Base-by-base conservation (phyloP, 2,329 filamentous ascomycete genomes). In the Colletotrichum melonis region DNA sequence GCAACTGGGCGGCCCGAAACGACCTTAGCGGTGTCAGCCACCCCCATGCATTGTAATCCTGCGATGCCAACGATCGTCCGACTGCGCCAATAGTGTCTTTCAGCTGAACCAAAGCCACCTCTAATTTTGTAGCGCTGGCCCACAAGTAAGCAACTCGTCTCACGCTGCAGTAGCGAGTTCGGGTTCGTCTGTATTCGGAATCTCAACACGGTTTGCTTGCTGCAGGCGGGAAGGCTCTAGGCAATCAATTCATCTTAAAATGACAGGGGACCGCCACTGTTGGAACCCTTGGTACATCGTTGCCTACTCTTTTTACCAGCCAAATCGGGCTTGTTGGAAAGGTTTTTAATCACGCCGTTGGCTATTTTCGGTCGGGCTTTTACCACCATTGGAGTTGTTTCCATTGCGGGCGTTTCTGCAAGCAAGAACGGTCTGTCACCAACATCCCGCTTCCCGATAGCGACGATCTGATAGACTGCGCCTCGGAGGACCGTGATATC, bases 1-100 rank as follows among this genome's bases (percentile, higher is more conserved):
- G 72, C 63, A 67, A 38, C 58, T 30, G 64, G 59, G 69, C 72
- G 58, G 69, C 69, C 63, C 68, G 58, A 72, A 72, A 72, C 63
- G 67, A 71, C 62, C 60, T 66, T 73, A 54, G 71, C 56, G 71
- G 49, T 42, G 67, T 73, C 60, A 73, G 71, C 62, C 54, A 42
- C 52, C 54, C 56, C 56, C 42, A 71, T 71, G 67, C 67, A 71
- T 58, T 60, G 49, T 28, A 49, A 71, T 73, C 71, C 67, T 73
- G 67, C 32, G 62, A 73, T 73, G 56, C 12, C 55, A 32, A 57
- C 62, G 56, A 49, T 28, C 24, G 32, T 73, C 59, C 49, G 52
- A 70, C 28, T 46, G 22, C 42, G 56, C 60, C 70, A 70, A 73
- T 73, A 65, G 60, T 42, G 32, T 55, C 22, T 35, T 66, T 66